Conservation (phyloP, 108 stramenopile species). For the Aurantiochytrium sp. region DNA sequence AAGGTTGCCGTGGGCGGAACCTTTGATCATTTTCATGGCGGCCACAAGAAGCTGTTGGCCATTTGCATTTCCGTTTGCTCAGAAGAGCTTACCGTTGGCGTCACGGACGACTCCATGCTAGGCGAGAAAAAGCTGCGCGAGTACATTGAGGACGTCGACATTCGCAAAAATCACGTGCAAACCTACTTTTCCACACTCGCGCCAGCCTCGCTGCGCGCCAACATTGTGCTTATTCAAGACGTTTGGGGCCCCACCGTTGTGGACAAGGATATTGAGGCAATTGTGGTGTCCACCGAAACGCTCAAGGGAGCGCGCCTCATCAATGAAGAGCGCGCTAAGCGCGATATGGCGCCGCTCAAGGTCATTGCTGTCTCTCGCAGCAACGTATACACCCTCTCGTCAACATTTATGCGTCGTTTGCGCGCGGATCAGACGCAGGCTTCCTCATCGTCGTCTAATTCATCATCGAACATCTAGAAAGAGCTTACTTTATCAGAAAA, state of each 20-base stretch:
- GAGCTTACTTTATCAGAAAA: no score
- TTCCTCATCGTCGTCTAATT: neutral
- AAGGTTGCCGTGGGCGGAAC: constrained; percentile 21
- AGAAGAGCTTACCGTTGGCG: neutral
- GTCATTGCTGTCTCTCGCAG: constrained; percentile 15
- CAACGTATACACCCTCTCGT: neutral
- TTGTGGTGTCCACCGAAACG: constrained; percentile 18
- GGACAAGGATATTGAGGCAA: constrained; percentile 7
- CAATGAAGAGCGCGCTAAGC: neutral
- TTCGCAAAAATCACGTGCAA: neutral
- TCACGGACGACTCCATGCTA: constrained; percentile 19
- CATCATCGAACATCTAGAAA: neutral
- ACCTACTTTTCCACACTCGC: neutral
- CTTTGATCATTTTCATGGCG: constrained; percentile 21
- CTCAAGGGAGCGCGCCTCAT: neutral
- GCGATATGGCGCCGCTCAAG: neutral
- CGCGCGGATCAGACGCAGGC: neutral
- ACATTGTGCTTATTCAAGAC: neutral
- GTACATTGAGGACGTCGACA: neutral
- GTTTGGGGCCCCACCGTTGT: neutral
- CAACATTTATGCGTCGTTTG: neutral
- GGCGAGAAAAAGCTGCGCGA: neutral
- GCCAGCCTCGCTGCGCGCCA: neutral
- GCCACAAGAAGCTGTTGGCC: constrained; percentile 19
- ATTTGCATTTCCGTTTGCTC: neutral